Base-by-base conservation (phyloP, 345 rosid genomes). In the Brassica juncea region DNA sequence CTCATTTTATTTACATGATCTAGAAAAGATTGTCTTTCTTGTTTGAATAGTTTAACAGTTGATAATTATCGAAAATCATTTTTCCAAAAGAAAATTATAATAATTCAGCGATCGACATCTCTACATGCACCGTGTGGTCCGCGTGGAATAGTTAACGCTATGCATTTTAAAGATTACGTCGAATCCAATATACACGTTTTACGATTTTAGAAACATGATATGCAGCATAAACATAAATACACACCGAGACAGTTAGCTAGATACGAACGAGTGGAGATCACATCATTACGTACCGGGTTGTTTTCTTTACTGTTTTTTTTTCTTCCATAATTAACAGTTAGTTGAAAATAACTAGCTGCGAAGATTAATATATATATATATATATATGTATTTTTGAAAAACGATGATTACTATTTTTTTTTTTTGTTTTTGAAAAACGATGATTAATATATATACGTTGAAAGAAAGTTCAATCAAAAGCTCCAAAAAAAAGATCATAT, bases 401-500 rank as follows among this genome's bases (percentile, higher is more conserved):
- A 19, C 19, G 19, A 19, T 19, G 19, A 19, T 19, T 19, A 19
- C 19, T n/a, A n/a, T n/a, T n/a, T 19, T 19, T 19, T 19, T 19
- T 19, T 19, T 19, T 19, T 19, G 0, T 19, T 19, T 19, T 19
- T 19, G 0, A 0, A 19, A 19, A 19, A 19, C 19, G 19, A 19
- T 19, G 19, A 19, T 19, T 19, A 19, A 19, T 19, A 19, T 19
- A 19, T 19, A 19, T 19, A 19, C 19, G 19, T 19, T 19, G 19
- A 19, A 19, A 19, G 19, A 19, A 19, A 19, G 19, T 19, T 19
- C 19, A 19, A 19, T 19, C 19, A 19, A 19, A 19, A 19, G 19
- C 14, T 73, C 49, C 73, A 31, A 73, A 79, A 68, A 37, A 69
- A 73, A 49, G 78, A 73, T 79, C 14, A 79, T 73, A 73, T 79